Base-by-base conservation (phyloP, 2,329 filamentous ascomycete genomes). In the Allantophomopsis lycopodina region DNA sequence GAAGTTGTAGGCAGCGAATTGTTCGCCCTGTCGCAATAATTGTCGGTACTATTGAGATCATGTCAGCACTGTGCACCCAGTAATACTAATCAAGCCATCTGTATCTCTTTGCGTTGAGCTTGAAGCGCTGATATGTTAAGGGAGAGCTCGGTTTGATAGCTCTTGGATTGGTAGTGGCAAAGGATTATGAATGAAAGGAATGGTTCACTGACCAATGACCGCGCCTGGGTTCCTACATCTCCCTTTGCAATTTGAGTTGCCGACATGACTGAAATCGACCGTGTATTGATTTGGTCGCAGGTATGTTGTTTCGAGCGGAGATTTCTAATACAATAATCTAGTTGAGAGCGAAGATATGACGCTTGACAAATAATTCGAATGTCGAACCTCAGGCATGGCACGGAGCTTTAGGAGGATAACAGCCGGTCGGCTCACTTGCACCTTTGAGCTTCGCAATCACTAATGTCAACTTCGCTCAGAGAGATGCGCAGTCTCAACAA, bases 1-100 rank as follows among this genome's bases (percentile, higher is more conserved):
- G 71, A 95, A 98, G 65, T 96, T 98, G 69, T 96, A 98, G 50
- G 83, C 77, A 46, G 86, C 76, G 61, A 98, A 96, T 56, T 94
- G 83, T 45, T 73, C 71, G 46, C 86, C 79, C 60, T 91, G 83
- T 51, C 88, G 83, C 54, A 96, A 69, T 52, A 98, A 69, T 55
- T 89, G 89, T 49, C 91, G 88, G 64, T 94, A 96, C 88, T 94
- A 21, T n/a, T 4, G 18, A 2, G 10, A 32, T 11, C 17, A 30
- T 17, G 38, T 38, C 20, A 48, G 47, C 40, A 15, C 31, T 11
- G 13, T 6, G 5, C 36, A 23, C 12, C 12, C 31, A 23, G 17
- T 18, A 11, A 21, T 37, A 17, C 13, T 32, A 13, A 28, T 12
- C 11, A 32, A 13, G 13, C 10, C 7, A 7, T 21, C 13, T 7